These are phyloP conservation scores for Pouteria glomerata DNA, from an alignment of 148 eudicot genomes.

Conservation along the genomic window DNA sequence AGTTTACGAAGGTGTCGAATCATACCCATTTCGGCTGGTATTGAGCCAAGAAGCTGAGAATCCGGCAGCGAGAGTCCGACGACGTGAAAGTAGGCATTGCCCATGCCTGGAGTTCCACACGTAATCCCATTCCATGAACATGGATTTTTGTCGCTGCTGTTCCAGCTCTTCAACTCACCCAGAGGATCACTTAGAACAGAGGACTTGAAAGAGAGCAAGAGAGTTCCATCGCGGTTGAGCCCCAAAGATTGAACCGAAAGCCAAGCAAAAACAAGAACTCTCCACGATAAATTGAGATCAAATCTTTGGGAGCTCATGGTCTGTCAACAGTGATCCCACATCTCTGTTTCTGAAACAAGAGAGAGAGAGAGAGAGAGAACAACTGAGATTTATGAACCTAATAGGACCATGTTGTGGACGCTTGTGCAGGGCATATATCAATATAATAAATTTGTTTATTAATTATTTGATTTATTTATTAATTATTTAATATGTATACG, in stretches of 20 bases:
- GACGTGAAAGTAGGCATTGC: constrained; percentile 39
- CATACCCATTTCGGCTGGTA: constrained; percentile 58
- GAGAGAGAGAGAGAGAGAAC: no score
- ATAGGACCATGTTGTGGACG: no score
- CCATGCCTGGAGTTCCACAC: no score
- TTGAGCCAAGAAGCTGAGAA: constrained; percentile 53
- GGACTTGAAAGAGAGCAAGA: constrained; percentile 70
- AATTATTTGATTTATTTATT: no score
- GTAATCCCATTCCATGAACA: constrained; percentile 74
- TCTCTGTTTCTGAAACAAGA: no score
- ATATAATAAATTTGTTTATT: no score
- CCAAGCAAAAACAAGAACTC: constrained; percentile 11
- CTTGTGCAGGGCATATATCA: no score
- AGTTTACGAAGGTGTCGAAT: constrained; percentile 48
- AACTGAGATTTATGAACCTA: no score
- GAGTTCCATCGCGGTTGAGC: constrained; percentile 52
- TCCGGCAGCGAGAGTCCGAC: constrained; percentile 48
- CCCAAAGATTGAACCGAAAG: constrained; percentile 10
- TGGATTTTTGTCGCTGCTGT: constrained; percentile 47
- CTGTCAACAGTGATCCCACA: constrained; percentile 22
- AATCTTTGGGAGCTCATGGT: constrained; percentile 30
- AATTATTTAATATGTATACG: no score
- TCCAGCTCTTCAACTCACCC: constrained; percentile 52
- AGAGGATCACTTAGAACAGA: constrained; percentile 61
- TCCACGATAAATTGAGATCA: constrained; percentile 25